phyloP scores from a whole-genome alignment of 139 green algal genomes.

The Micractinium sp. region DNA sequence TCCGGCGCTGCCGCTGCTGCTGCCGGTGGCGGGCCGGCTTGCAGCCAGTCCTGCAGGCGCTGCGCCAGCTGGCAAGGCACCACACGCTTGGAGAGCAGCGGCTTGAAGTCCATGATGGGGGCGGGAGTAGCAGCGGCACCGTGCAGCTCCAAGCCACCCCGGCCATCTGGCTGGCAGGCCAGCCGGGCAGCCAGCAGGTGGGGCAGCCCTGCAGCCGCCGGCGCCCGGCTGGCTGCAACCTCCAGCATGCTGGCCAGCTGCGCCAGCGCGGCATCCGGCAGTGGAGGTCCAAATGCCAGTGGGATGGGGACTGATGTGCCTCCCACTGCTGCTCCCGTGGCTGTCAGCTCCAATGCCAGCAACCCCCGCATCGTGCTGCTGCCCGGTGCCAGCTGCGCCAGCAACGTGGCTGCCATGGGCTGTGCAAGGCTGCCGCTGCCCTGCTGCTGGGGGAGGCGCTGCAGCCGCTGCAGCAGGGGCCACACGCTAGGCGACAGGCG shows the following conservation, averaged over 20 bases:
- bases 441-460: background rate
- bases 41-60: slow-evolving; percentile 11
- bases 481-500: background rate
- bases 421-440: background rate
- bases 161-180: background rate
- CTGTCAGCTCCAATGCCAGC: background rate
- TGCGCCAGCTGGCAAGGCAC: slow-evolving; percentile 10
- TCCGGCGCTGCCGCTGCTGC: background rate
- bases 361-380: background rate
- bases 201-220: background rate
- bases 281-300: background rate
- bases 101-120: slow-evolving; percentile 8
- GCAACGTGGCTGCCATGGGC: background rate
- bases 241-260: background rate
- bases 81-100: slow-evolving; percentile 38
- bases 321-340: background rate
- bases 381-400: background rate
- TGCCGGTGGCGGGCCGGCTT: too few species aligned
- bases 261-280: background rate
- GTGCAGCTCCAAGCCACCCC: background rate
- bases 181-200: background rate
- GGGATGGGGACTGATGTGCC: background rate
- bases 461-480: slow-evolving; percentile 5
- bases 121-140: slow-evolving; percentile 5
- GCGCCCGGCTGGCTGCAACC: slow-evolving; percentile 1